phyloP scores from a whole-genome alignment of 257 asterid genomes.

The Vinca minor region DNA sequence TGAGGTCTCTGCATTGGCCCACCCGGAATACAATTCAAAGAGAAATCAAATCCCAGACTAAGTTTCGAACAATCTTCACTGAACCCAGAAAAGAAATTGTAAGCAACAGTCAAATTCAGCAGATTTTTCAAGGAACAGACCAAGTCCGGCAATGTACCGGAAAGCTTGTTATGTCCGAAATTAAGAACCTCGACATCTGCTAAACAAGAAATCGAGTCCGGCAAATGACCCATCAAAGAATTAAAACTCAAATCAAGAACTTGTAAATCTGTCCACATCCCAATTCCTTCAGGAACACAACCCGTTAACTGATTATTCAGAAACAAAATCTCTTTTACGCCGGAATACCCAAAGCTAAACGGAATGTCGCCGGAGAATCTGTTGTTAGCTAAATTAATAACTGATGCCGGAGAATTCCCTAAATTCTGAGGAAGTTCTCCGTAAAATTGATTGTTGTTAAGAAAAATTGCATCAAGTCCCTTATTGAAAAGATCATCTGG shows the following conservation, averaged over 20 bases:
- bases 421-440: constrained; percentile 57
- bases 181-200: constrained; percentile 60
- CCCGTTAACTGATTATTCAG: constrained; percentile 72
- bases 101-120: constrained; percentile 58
- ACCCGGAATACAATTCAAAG: constrained; percentile 81
- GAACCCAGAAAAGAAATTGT: constrained; percentile 74
- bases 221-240: constrained; percentile 63
- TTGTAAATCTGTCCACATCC: constrained; percentile 70
- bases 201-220: constrained; percentile 64
- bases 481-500: constrained; percentile 62
- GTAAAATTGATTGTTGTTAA: constrained; percentile 57
- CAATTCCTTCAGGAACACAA: constrained; percentile 80
- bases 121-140: constrained; percentile 55
- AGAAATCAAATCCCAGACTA: constrained; percentile 64
- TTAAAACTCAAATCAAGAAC: constrained; percentile 73
- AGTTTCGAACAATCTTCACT: constrained; percentile 53
- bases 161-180: constrained; percentile 60
- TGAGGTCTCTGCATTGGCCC: constrained; percentile 58
- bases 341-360: constrained; percentile 53
- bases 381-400: constrained; percentile 70
- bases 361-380: constrained; percentile 55
- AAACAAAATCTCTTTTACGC: constrained; percentile 60
- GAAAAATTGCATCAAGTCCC: constrained; percentile 67
- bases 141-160: constrained; percentile 65
- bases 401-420: constrained; percentile 88